phyloP scores from a whole-genome alignment of 257 asterid species.

The Nemophila menziesii region DNA sequence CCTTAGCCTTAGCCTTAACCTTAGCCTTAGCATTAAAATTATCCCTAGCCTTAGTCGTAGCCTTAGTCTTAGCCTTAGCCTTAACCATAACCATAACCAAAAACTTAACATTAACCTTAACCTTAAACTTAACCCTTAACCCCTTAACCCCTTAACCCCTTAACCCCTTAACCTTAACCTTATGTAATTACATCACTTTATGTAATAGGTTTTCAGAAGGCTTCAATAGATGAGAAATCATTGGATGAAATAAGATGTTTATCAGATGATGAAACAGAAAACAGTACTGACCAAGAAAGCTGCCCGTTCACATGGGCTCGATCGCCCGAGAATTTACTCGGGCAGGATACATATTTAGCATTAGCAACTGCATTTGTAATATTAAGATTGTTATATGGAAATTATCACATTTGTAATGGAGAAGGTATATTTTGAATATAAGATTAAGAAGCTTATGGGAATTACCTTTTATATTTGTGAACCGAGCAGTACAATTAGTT shows the following conservation, averaged over 20 bases:
- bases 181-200: no score
- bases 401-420: slow-evolving; percentile 37
- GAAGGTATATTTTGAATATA: slow-evolving; percentile 29
- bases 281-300: slow-evolving; percentile 28
- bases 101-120: no score
- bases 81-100: no score
- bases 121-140: no score
- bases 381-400: slow-evolving; percentile 34
- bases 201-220: slow-evolving; percentile 28
- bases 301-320: slow-evolving; percentile 77
- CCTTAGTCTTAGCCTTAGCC: no score
- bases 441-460: slow-evolving; percentile 49
- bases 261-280: slow-evolving; percentile 19
- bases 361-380: slow-evolving; percentile 59
- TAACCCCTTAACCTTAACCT: no score
- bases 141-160: no score
- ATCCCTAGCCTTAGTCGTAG: no score
- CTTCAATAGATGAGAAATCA: slow-evolving; percentile 22
- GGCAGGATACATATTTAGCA: slow-evolving; percentile 60
- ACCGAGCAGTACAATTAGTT: slow-evolving; percentile 39
- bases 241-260: slow-evolving; percentile 34
- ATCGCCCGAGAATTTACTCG: slow-evolving; percentile 65
- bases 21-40: no score
- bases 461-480: slow-evolving; percentile 31
- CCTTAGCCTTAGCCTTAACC: no score